Evolutionary conservation across 805 yeast species (phyloP).

Genomic region (Kuraishia piskuri): DNA sequence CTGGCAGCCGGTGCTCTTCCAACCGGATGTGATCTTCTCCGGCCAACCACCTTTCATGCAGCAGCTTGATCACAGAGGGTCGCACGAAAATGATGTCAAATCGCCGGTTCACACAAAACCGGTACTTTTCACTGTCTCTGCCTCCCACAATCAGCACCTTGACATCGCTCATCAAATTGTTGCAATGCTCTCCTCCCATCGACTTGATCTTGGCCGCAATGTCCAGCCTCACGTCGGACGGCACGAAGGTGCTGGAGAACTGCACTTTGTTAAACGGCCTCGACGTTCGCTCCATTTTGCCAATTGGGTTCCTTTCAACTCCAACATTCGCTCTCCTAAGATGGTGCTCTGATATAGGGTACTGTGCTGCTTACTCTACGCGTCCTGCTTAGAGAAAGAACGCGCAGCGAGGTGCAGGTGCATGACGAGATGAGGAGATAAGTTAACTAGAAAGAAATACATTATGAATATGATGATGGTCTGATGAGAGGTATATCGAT

Average conservation of each 20-base stretch:
- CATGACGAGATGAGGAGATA: not conserved
- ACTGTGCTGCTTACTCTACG: not conserved
- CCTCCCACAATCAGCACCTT: slow-evolving; percentile 53
- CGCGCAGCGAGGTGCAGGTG: not conserved
- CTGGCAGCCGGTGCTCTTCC: slow-evolving; percentile 21
- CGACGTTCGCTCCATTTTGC: not conserved
- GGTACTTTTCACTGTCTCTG: slow-evolving; percentile 45
- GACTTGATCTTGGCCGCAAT: slow-evolving; percentile 36
- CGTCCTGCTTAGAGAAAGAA: not conserved
- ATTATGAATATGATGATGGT: not conserved
- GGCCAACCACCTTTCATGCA: slow-evolving; percentile 43
- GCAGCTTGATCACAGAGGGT: slow-evolving; percentile 32
- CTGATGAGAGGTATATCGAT: not conserved
- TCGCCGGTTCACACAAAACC: slow-evolving; percentile 39
- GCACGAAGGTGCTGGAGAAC: slow-evolving; percentile 52
- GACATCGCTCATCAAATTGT: slow-evolving; percentile 54
- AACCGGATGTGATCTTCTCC: slow-evolving; percentile 29
- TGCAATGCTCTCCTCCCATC: slow-evolving; percentile 52
- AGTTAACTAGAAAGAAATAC: too few relatives aligned
- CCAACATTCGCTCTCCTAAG: not conserved
- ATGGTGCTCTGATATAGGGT: not conserved
- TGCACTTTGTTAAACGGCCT: slow-evolving; percentile 36
- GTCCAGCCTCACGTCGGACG: slow-evolving; percentile 28
- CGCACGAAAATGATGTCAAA: slow-evolving; percentile 49
- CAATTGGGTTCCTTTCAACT: not conserved